Evolutionary conservation across 768 basidiomycete genomes (phyloP).

Genomic region (Kwoniella dendrophila): DNA sequence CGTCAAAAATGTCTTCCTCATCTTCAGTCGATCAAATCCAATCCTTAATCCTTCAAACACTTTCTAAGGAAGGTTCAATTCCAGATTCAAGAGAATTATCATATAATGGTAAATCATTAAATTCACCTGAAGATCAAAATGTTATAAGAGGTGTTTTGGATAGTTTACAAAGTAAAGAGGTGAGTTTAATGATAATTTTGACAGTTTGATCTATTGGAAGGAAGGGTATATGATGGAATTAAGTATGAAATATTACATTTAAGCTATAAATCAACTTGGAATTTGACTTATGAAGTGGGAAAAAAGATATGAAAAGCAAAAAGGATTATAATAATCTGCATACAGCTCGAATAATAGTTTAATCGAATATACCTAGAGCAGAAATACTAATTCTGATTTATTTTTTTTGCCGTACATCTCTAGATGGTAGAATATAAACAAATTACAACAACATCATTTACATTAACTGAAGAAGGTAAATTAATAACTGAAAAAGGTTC

Average conservation of each 20-base stretch:
- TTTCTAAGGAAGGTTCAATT: conserved; percentile 59
- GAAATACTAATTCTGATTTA: background rate
- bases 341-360: background rate
- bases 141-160: conserved; percentile 86
- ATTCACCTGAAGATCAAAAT: conserved; percentile 63
- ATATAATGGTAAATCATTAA: conserved; percentile 34
- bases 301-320: background rate
- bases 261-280: too few species aligned
- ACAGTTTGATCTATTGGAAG: background rate
- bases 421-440: conserved; percentile 51
- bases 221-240: background rate
- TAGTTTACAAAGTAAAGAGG: conserved; percentile 82
- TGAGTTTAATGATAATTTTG: conserved; percentile 50
- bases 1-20: too few species aligned
- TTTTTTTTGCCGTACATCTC: background rate
- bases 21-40: too few species aligned
- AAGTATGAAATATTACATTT: background rate
- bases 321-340: background rate
- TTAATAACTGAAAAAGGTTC: conserved; percentile 80
- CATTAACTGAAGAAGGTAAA: conserved; percentile 77
- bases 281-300: too few species aligned
- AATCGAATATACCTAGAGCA: background rate
- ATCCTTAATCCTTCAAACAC: conserved; percentile 72
- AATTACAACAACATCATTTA: conserved; percentile 73
- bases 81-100: conserved; percentile 53